A percentile compares a stretch with the other conserved stretches of the same genome.
phyloP scores from a whole-genome alignment of 768 basidiomycete species.

The Hericium coralloides region DNA sequence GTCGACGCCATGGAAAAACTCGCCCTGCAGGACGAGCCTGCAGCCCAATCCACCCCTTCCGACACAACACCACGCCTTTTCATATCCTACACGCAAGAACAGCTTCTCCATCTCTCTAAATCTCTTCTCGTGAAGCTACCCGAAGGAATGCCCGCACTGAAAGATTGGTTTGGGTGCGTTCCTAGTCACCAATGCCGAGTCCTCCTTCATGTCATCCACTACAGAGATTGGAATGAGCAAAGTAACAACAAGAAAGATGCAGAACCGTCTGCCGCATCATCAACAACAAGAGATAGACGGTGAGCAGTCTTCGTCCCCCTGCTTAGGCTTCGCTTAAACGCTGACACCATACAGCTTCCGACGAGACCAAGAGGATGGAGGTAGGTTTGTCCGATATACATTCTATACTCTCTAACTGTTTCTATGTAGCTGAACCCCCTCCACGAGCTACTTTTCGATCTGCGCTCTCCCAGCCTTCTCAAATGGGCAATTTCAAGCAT shows the following conservation, averaged over 20 bases:
- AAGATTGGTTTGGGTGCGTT: slow-evolving; percentile 82
- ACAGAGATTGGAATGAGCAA: slow-evolving; percentile 51
- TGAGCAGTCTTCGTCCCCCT: slow-evolving; percentile 18
- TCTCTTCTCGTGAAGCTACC: slow-evolving; percentile 73
- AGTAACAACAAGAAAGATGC: slow-evolving; percentile 58
- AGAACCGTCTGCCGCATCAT: slow-evolving; percentile 43
- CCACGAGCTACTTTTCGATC: slow-evolving; percentile 64
- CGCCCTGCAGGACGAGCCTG: slow-evolving; percentile 11
- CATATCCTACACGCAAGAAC: slow-evolving; percentile 59
- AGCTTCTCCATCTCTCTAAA: slow-evolving; percentile 57
- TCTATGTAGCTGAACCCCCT: slow-evolving; percentile 33
- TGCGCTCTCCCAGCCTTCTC: slow-evolving; percentile 70
- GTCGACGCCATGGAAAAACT: slow-evolving; percentile 7
- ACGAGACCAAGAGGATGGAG: slow-evolving; percentile 67
- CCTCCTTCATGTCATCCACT: slow-evolving; percentile 11
- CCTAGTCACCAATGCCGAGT: slow-evolving; percentile 2
- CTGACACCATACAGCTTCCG: slow-evolving; percentile 44
- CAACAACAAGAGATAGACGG: slow-evolving; percentile 60
- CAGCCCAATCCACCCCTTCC: slow-evolving; percentile 22
- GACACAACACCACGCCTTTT: slow-evolving; percentile 32
- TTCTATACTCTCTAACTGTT: neutral
- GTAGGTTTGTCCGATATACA: slow-evolving; percentile 26
- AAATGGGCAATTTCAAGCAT: slow-evolving; percentile 92
- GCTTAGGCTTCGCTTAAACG: slow-evolving; percentile 11
- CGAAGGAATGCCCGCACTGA: slow-evolving; percentile 69